A percentile compares a stretch with the other conserved stretches of the same genome.
These are phyloP conservation scores for Aureococcus anophagefferens DNA, from an alignment of 108 stramenopile genomes.

Conservation along the genomic window DNA sequence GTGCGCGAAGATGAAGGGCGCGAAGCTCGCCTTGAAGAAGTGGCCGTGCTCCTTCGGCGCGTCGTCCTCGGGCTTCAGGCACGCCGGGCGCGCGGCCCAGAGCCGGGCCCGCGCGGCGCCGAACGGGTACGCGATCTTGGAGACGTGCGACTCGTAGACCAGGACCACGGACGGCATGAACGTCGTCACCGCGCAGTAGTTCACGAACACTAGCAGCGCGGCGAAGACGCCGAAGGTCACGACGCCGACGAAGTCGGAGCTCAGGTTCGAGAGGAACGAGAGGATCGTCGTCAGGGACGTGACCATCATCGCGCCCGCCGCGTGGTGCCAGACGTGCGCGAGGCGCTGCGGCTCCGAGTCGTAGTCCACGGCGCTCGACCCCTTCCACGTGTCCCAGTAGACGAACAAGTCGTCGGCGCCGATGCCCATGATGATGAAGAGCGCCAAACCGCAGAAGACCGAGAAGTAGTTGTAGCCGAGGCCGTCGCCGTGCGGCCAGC, in stretches of 20 bases:
- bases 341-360: not conserved
- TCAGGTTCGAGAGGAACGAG: slow-evolving; percentile 8
- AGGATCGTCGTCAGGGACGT: slow-evolving; percentile 11
- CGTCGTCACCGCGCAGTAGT: slow-evolving; percentile 10
- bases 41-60: too few relatives aligned
- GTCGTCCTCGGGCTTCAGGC: too few relatives aligned
- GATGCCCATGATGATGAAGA: slow-evolving; percentile 14
- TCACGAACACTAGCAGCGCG: slow-evolving; percentile 2
- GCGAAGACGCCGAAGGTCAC: slow-evolving; percentile 19
- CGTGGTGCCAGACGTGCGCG: slow-evolving; percentile 5
- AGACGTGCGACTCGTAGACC: slow-evolving; percentile 8
- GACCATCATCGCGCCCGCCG: slow-evolving; percentile 6
- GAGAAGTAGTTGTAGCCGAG: slow-evolving; percentile 14
- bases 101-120: too few relatives aligned
- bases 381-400: slow-evolving; percentile 13
- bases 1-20: not conserved
- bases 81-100: too few relatives aligned
- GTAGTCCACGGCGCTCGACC: too few relatives aligned
- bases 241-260: slow-evolving; percentile 3
- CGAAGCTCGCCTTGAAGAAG: too few relatives aligned
- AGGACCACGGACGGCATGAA: slow-evolving; percentile 11
- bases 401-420: slow-evolving; percentile 10
- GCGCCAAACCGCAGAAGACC: slow-evolving; percentile 7
- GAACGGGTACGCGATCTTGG: too few relatives aligned
- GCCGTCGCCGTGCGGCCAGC: not conserved